These are phyloP conservation scores for Aspergillus carlsbadensis DNA, from an alignment of 495 filamentous ascomycete genomes.

Conservation along the genomic window DNA sequence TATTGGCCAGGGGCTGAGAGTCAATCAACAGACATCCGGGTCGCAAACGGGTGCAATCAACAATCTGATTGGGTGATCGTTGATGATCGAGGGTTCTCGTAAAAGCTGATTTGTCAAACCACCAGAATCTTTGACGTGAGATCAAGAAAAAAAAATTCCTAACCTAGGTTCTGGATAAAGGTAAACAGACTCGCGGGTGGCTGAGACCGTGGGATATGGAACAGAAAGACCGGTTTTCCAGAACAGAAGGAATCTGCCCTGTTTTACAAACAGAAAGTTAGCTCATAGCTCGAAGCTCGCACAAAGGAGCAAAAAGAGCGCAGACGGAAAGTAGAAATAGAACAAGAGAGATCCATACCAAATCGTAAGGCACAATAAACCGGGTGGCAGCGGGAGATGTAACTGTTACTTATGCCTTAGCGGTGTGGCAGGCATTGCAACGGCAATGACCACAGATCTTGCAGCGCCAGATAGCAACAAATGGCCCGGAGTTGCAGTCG, in stretches of 20 bases:
- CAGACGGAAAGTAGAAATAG: neutral
- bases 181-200: neutral
- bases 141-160: slow-evolving; percentile 6
- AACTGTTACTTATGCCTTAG: slow-evolving; percentile 35
- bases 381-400: slow-evolving; percentile 16
- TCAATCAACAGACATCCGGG: neutral
- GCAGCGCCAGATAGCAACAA: slow-evolving; percentile 50
- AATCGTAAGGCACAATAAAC: slow-evolving; percentile 8
- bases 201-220: slow-evolving; percentile 12
- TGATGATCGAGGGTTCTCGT: neutral
- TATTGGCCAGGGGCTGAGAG: slow-evolving; percentile 8
- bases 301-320: neutral
- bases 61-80: slow-evolving; percentile 6
- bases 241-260: neutral
- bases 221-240: slow-evolving; percentile 11
- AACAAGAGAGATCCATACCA: slow-evolving; percentile 10
- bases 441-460: slow-evolving; percentile 49
- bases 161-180: neutral
- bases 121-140: neutral
- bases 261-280: slow-evolving; percentile 3
- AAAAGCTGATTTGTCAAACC: slow-evolving; percentile 8
- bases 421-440: slow-evolving; percentile 46
- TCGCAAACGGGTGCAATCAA: neutral
- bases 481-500: slow-evolving; percentile 51
- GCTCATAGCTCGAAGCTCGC: neutral